phyloP scores from a whole-genome alignment of 1,139 yeast species.

The Citeromyces siamensis region DNA sequence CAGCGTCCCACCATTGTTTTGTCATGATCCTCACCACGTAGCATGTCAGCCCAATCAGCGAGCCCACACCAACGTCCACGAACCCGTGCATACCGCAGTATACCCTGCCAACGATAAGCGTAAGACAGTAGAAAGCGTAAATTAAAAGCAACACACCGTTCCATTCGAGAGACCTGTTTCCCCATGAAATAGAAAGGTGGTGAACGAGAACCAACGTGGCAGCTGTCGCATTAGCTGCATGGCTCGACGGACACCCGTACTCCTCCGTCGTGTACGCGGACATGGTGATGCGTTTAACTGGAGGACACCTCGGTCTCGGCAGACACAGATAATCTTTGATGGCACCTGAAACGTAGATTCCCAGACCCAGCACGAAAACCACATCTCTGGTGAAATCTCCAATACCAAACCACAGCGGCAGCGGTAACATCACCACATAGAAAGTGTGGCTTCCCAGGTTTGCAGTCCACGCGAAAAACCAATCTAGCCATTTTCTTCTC shows the following conservation, averaged over 20 bases:
- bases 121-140: conserved; percentile 37
- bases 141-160: conserved; percentile 7
- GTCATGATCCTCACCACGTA: conserved; percentile 26
- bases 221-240: conserved; percentile 85
- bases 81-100: conserved; percentile 99
- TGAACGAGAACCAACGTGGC: conserved; percentile 41
- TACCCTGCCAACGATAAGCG: conserved; percentile 68
- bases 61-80: conserved; percentile 60
- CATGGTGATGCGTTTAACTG: conserved; percentile 80
- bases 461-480: conserved; percentile 82
- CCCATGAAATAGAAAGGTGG: conserved; percentile 13
- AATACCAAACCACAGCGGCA: conserved; percentile 78
- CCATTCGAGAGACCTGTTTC: conserved; percentile 3
- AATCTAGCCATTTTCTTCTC: conserved; percentile 46
- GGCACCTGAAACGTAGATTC: conserved; percentile 70
- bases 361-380: conserved; percentile 69
- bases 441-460: conserved; percentile 89
- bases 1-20: conserved; percentile 29
- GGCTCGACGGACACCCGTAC: conserved; percentile 92
- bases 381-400: conserved; percentile 50
- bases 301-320: conserved; percentile 91
- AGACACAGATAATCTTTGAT: conserved; percentile 78
- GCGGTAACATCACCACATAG: conserved; percentile 78
- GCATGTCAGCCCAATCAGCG: conserved; percentile 42
- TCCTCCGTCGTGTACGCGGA: conserved; percentile 83